Percentiles rank a stretch among this genome's conserved stretches.
These are phyloP conservation scores for Platismatia glauca DNA, from an alignment of 495 filamentous ascomycete genomes.

Conservation along the genomic window DNA sequence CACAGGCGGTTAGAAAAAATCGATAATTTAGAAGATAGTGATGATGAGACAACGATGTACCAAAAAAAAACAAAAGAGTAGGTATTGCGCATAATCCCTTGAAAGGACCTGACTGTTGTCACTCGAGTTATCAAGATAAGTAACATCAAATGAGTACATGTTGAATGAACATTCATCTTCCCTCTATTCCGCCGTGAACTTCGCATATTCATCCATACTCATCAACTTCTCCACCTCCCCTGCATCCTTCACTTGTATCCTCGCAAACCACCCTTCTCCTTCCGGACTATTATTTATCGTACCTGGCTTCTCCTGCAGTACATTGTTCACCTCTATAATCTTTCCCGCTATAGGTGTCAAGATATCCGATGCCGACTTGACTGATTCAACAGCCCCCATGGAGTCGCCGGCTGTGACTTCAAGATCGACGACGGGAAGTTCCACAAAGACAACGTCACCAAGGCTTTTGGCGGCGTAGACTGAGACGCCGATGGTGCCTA, in stretches of 20 bases:
- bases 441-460: conserved; percentile 94
- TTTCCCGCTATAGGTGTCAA: conserved; percentile 74
- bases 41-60: no score
- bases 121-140: not conserved
- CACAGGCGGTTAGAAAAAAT: not conserved
- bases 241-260: conserved; percentile 62
- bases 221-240: conserved; percentile 68
- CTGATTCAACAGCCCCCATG: conserved; percentile 90
- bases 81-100: not conserved
- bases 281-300: conserved; percentile 79
- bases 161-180: not conserved
- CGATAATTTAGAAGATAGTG: not conserved
- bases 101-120: not conserved
- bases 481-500: conserved; percentile 80
- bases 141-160: not conserved
- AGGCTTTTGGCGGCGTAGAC: conserved; percentile 81
- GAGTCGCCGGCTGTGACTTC: conserved; percentile 58
- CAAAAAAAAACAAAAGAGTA: not conserved
- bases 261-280: conserved; percentile 86
- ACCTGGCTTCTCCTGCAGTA: conserved; percentile 74
- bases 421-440: conserved; percentile 66
- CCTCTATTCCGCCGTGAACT: conserved; percentile 49
- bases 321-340: conserved; percentile 59
- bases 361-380: conserved; percentile 96
- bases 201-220: conserved; percentile 62